These are phyloP conservation scores for Colletotrichum graminicola DNA, from an alignment of 2,329 filamentous ascomycete species.

Conservation along the genomic window DNA sequence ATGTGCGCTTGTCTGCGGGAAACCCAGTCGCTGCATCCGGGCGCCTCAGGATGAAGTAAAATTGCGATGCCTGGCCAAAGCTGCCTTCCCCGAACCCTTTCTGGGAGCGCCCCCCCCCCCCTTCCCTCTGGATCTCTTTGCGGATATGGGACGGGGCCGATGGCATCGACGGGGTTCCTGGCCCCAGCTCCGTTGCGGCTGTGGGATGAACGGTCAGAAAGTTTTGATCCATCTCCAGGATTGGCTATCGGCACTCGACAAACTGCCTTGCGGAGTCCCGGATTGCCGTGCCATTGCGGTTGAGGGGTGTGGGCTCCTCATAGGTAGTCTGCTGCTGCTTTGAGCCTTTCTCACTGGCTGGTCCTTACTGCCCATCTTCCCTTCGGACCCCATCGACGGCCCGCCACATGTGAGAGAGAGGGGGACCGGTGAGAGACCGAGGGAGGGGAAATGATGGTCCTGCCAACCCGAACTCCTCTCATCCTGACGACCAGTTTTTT, in stretches of 20 bases:
- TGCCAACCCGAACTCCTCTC: constrained; percentile 32
- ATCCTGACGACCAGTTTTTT: neutral
- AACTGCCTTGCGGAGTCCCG: constrained; percentile 40
- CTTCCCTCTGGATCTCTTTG: constrained; percentile 1
- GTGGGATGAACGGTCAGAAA: constrained; percentile 31
- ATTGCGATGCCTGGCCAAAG: constrained; percentile 38
- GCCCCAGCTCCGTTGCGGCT: constrained; percentile 21
- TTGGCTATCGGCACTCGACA: constrained; percentile 39
- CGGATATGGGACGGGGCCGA: constrained; percentile 25
- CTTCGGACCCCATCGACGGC: constrained; percentile 3
- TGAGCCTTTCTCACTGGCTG: constrained; percentile 30
- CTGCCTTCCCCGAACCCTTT: constrained; percentile 29
- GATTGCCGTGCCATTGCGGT: constrained; percentile 29
- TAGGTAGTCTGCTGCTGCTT: constrained; percentile 39
- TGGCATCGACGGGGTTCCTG: constrained; percentile 17
- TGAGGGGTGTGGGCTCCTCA: constrained; percentile 22
- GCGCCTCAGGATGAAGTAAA: constrained; percentile 13
- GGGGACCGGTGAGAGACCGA: neutral
- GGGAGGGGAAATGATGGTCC: constrained; percentile 28
- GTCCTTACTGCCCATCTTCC: constrained; percentile 8
- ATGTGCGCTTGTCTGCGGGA: constrained; percentile 24
- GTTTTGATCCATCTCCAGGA: constrained; percentile 36
- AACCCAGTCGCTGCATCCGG: constrained; percentile 26
- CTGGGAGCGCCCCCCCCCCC: constrained; percentile 3
- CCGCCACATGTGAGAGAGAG: constrained; percentile 29